Percentiles rank a stretch among this genome's conserved stretches.
phyloP scores from a whole-genome alignment of 2,329 filamentous ascomycete genomes.

The Microcyclosporella mali region DNA sequence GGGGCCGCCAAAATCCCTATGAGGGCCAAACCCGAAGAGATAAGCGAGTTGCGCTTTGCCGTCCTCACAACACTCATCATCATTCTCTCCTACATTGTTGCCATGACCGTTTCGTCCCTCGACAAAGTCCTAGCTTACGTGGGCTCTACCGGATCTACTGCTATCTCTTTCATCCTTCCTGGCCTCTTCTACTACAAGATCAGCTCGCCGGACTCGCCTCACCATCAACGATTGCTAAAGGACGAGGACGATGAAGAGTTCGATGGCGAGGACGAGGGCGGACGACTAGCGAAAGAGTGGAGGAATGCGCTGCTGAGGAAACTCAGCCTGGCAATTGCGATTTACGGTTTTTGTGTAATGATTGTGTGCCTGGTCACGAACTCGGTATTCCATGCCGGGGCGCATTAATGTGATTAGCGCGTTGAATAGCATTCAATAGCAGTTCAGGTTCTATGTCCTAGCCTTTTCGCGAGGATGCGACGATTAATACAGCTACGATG shows the following conservation, averaged over 20 bases:
- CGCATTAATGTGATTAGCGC: conserved; percentile 4
- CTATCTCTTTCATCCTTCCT: conserved; percentile 93
- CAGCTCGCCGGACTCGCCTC: conserved; percentile 75
- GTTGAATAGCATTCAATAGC: background rate
- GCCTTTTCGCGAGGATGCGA: too few species aligned
- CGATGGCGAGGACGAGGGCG: conserved; percentile 48
- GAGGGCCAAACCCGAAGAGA: conserved; percentile 43
- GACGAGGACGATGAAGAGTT: conserved; percentile 82
- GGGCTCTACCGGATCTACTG: conserved; percentile 86
- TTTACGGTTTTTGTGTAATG: conserved; percentile 88
- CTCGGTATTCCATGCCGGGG: conserved; percentile 57
- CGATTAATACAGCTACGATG: too few species aligned
- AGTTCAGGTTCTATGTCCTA: too few species aligned
- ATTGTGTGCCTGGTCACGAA: conserved; percentile 79
- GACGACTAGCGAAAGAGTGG: conserved; percentile 40
- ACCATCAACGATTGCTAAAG: conserved; percentile 82
- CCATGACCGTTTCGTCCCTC: conserved; percentile 83
- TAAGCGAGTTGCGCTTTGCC: conserved; percentile 84
- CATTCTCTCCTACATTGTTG: conserved; percentile 75
- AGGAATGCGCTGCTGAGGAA: conserved; percentile 60
- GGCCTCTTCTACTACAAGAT: conserved; percentile 99
- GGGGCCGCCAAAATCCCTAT: conserved; percentile 19
- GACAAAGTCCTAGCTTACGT: conserved; percentile 93
- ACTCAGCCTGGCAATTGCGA: conserved; percentile 65
- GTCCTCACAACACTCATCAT: conserved; percentile 82